These are phyloP conservation scores for Aspergillus sp. DNA, from an alignment of 2,329 filamentous ascomycete species.

Conservation along the genomic window DNA sequence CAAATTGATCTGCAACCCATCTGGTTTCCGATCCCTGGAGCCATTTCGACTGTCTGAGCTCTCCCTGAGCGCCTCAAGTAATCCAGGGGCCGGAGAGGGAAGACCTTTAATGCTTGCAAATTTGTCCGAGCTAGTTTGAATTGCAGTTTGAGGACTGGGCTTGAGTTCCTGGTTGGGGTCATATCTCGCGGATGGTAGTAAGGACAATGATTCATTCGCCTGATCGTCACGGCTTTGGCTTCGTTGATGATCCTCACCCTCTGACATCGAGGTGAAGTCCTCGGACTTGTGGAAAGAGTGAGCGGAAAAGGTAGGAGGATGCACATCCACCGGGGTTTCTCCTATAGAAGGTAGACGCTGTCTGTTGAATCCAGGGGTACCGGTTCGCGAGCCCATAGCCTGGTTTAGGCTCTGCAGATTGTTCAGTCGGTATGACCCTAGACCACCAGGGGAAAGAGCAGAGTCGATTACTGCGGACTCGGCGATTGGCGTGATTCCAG, in stretches of 20 bases:
- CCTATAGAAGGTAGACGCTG: conserved; percentile 74
- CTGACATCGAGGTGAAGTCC: conserved; percentile 46
- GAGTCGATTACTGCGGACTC: conserved; percentile 63
- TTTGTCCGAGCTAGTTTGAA: conserved; percentile 63
- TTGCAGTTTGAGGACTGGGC: conserved; percentile 56
- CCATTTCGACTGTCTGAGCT: conserved; percentile 51
- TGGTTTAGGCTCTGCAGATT: conserved; percentile 66
- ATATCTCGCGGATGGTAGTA: conserved; percentile 43
- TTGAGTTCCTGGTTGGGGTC: conserved; percentile 37
- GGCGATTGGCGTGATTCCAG: conserved; percentile 82
- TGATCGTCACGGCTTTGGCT: conserved; percentile 25
- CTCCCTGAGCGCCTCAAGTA: conserved; percentile 59
- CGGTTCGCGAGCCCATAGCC: conserved; percentile 61
- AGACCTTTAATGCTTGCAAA: conserved; percentile 53
- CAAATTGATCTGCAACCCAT: conserved; percentile 64
- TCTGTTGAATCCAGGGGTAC: conserved; percentile 56
- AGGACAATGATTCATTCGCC: conserved; percentile 30
- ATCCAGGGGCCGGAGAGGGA: conserved; percentile 64
- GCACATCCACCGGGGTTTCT: conserved; percentile 56
- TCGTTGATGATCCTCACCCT: conserved; percentile 29
- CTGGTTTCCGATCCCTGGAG: conserved; percentile 73
- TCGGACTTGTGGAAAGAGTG: conserved; percentile 38
- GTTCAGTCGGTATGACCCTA: conserved; percentile 51
- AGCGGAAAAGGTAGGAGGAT: conserved; percentile 39
- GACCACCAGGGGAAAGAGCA: conserved; percentile 62